Evolutionary conservation across 2,329 filamentous ascomycete genomes (phyloP), one percentile per base, ranked within the genome.

Genomic region (Fusarium denticulatum): DNA sequence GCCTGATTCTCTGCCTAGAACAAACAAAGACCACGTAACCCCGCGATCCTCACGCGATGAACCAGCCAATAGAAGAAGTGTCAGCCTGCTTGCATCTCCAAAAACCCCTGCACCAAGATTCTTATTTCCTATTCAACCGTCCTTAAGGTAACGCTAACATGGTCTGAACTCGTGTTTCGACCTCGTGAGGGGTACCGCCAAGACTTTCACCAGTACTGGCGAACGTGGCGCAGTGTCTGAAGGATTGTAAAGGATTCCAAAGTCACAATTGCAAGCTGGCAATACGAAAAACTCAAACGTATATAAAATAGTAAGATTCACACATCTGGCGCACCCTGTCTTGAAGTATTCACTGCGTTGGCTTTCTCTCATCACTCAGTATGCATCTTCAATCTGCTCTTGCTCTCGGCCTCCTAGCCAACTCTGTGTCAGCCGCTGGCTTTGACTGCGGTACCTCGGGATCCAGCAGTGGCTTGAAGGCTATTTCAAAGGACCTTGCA

Each of bases 361-460:
- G 15, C 12, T 18, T 24, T 64, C 16, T 28, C 14, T 46, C 0
- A 57, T 40, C 8, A 20, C 6, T 42, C 12, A 7, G 15, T 16
- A 72, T 69, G 69, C 45, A 40, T 39, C 26, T 71, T 6, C 60
- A 67, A 30, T 64, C 37, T 10, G 36, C 49, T 50, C 18, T 73
- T 28, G 13, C 58, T 16, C 13, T 73, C 12, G 34, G 66, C 28
- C 16, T 73, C 18, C 5, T 46, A 13, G 66, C 37, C 22, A 60
- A 32, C 4, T 16, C 20, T 42, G 37, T 43, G 7, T 3, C 30
- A 24, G 70, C 70, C 28, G 18, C 18, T 8, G 8, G 40, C 1
- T 20, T 39, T 7, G 18, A 20, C 20, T 73, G 70, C 7, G 66
- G 70, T 10, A 71, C 49, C 2, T 60, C 45, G 0, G n/a, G 42